phyloP scores from a whole-genome alignment of 148 eudicot genomes.

The Camellia lanceoleosa region DNA sequence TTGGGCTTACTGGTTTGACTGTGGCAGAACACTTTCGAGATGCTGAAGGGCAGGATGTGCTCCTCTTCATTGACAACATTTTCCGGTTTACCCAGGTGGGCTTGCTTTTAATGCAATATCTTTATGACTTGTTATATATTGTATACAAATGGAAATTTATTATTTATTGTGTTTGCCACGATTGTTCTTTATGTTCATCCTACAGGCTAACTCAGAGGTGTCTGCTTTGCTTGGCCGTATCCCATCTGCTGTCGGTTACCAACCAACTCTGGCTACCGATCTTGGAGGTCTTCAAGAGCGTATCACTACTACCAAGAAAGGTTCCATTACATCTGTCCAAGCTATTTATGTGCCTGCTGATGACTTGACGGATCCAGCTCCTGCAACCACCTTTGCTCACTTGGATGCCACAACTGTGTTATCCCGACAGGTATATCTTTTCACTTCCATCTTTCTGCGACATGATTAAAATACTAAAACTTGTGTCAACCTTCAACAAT shows the following conservation, averaged over 20 bases:
- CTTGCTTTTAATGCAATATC: neutral
- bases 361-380: conserved; percentile 92
- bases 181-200: neutral
- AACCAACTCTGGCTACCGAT: conserved; percentile 96
- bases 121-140: neutral
- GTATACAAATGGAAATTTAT: neutral
- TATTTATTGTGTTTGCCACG: neutral
- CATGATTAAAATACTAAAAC: neutral
- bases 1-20: conserved; percentile 94
- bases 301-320: conserved; percentile 95
- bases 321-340: conserved; percentile 94
- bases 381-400: conserved; percentile 95
- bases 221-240: conserved; percentile 99
- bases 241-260: conserved; percentile 99
- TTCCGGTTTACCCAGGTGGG: conserved; percentile 94
- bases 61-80: conserved; percentile 96
- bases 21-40: conserved; percentile 90
- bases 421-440: conserved; percentile 65
- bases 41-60: conserved; percentile 98
- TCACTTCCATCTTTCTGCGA: neutral
- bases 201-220: conserved; percentile 96
- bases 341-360: conserved; percentile 98
- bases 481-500: neutral
- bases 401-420: conserved; percentile 99
- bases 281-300: conserved; percentile 99